phyloP scores from a whole-genome alignment of 139 green algal genomes.

The Choricystis sp. region DNA sequence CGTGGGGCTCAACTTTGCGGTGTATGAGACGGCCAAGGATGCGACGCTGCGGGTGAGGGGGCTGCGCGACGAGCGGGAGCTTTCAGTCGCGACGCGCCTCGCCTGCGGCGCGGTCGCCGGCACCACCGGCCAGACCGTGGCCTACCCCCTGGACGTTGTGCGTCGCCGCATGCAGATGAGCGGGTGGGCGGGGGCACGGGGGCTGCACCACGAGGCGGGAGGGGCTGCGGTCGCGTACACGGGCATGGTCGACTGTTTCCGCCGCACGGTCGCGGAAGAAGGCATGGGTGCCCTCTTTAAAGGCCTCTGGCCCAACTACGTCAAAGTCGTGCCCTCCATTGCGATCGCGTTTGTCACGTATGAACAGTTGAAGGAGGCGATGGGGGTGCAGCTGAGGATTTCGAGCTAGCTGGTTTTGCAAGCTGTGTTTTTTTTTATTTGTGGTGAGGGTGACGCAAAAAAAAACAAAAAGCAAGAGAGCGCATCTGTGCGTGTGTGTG shows the following conservation, averaged over 20 bases:
- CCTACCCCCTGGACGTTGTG: conserved; percentile 95
- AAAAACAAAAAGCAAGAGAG: no score
- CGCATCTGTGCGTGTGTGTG: no score
- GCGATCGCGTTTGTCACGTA: conserved; percentile 97
- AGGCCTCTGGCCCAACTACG: conserved; percentile 89
- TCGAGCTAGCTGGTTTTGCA: no score
- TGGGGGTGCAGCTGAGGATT: conserved; percentile 69
- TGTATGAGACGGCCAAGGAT: conserved; percentile 94
- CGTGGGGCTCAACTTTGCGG: conserved; percentile 94
- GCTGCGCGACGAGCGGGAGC: conserved; percentile 53
- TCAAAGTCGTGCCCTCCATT: conserved; percentile 97
- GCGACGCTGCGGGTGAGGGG: conserved; percentile 51
- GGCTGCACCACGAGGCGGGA: conserved; percentile 38
- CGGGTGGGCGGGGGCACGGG: conserved; percentile 52
- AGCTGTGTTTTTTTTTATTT: no score
- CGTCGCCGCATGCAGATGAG: conserved; percentile 83
- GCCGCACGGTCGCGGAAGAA: conserved; percentile 76
- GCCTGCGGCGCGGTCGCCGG: conserved; percentile 81
- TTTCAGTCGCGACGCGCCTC: conserved; percentile 62
- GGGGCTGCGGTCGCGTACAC: conserved; percentile 64
- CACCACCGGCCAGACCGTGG: conserved; percentile 84
- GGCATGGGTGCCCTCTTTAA: conserved; percentile 46
- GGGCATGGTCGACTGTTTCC: conserved; percentile 95
- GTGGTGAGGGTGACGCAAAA: no score
- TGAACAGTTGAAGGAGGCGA: conserved; percentile 75